Conservation (phyloP, 257 asterid species). For the Agastache rugosa region DNA sequence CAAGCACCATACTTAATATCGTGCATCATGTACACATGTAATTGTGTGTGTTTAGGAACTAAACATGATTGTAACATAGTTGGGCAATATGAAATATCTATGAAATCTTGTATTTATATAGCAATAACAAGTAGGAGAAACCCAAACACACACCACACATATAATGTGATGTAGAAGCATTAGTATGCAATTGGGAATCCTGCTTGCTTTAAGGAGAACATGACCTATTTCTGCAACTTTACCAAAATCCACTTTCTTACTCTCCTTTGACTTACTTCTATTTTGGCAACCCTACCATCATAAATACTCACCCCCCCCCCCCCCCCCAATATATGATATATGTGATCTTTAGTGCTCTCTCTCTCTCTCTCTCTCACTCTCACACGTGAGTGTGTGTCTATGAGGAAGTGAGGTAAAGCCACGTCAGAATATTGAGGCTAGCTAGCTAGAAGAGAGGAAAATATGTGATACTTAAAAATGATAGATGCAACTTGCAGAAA, state of each 20-base stretch:
- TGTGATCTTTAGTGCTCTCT: slow-evolving; percentile 4
- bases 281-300: slow-evolving; percentile 48
- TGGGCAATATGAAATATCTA: too few relatives aligned
- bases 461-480: background rate
- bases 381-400: background rate
- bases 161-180: slow-evolving; percentile 18
- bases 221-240: slow-evolving; percentile 40
- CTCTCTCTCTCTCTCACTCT: background rate
- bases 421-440: background rate
- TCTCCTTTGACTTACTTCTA: slow-evolving; percentile 42
- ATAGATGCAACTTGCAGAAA: slow-evolving; percentile 4
- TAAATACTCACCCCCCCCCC: slow-evolving; percentile 29
- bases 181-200: slow-evolving; percentile 25
- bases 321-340: background rate
- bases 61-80: too few relatives aligned
- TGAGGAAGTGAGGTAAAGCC: background rate
- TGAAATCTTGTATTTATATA: too few relatives aligned
- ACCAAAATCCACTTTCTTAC: slow-evolving; percentile 32
- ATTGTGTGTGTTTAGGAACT: too few relatives aligned
- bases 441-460: background rate
- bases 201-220: slow-evolving; percentile 52
- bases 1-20: too few relatives aligned
- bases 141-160: background rate
- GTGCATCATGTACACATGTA: too few relatives aligned
- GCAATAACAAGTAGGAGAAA: too few relatives aligned